Evolutionary conservation across 371 early-diverging fungal genomes (phyloP).

Genomic region (Haplosporangium sp.): DNA sequence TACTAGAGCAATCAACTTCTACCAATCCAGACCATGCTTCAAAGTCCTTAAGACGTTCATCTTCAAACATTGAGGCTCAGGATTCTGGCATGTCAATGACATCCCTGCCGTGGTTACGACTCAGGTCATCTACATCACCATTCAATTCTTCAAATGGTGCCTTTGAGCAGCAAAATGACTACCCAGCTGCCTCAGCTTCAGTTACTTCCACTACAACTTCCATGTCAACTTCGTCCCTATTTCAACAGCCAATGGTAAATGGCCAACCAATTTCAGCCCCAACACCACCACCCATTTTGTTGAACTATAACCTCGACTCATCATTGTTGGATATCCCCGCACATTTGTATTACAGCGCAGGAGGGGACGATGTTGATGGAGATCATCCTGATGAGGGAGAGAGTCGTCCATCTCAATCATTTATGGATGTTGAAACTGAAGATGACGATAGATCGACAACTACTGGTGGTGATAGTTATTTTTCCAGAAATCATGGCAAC

Average conservation of each 20-base stretch:
- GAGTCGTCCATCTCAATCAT: constrained; percentile 5
- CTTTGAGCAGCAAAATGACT: constrained; percentile 17
- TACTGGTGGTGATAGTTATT: constrained; percentile 15
- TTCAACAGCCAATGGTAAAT: constrained; percentile 27
- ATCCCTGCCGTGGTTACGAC: constrained; percentile 38
- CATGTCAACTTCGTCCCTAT: constrained; percentile 20
- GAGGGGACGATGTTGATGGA: constrained; percentile 51
- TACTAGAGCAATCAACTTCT: constrained; percentile 5
- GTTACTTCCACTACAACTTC: constrained; percentile 15
- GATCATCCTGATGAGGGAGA: constrained; percentile 25
- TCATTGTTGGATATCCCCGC: constrained; percentile 35
- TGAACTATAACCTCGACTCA: constrained; percentile 42
- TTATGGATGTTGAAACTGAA: constrained; percentile 29
- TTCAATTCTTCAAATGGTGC: constrained; percentile 12
- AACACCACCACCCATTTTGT: constrained; percentile 40
- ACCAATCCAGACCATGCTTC: constrained; percentile 10
- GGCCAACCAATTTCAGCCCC: constrained; percentile 28
- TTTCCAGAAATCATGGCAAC: constrained; percentile 12
- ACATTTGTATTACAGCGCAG: constrained; percentile 48
- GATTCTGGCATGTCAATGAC: constrained; percentile 25
- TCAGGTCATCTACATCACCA: constrained; percentile 13
- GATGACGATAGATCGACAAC: constrained; percentile 35
- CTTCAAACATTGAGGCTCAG: constrained; percentile 1
- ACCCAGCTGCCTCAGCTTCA: constrained; percentile 17
- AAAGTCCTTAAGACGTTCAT: constrained; percentile 3